These are phyloP conservation scores for Candolleomyces aberdarensis DNA, from an alignment of 768 basidiomycete species.

Conservation along the genomic window DNA sequence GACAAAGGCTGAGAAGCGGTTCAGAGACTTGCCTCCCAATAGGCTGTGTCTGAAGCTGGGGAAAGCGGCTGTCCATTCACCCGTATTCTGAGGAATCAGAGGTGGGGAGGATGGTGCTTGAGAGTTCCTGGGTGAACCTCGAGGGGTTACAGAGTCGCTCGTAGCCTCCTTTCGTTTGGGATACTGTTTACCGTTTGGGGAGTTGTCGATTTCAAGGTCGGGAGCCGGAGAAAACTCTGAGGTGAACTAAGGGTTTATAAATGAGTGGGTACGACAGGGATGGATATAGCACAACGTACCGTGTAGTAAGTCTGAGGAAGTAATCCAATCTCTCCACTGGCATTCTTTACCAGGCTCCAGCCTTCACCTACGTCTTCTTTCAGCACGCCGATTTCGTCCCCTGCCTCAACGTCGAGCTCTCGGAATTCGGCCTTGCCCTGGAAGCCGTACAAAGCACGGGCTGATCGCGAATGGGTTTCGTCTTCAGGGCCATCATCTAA, in stretches of 20 bases:
- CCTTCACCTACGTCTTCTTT: constrained; percentile 73
- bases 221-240: constrained; percentile 56
- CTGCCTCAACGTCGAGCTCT: constrained; percentile 66
- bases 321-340: constrained; percentile 60
- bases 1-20: constrained; percentile 85
- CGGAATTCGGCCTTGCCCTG: constrained; percentile 73
- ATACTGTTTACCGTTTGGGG: constrained; percentile 28
- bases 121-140: constrained; percentile 41
- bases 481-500: constrained; percentile 24
- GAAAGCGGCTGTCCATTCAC: constrained; percentile 57
- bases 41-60: constrained; percentile 71
- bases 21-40: constrained; percentile 73
- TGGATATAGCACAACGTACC: constrained; percentile 35
- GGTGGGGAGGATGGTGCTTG: constrained; percentile 28
- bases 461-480: constrained; percentile 40
- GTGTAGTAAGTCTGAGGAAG: constrained; percentile 72
- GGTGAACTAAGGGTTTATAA: constrained; percentile 48
- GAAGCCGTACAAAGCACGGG: constrained; percentile 71
- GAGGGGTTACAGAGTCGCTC: constrained; percentile 43
- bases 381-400: constrained; percentile 68
- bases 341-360: constrained; percentile 71
- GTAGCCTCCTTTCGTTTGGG: constrained; percentile 19
- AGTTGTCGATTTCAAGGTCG: constrained; percentile 21
- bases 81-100: constrained; percentile 64
- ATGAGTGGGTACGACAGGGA: constrained; percentile 6